These are phyloP conservation scores for Tolypocladium amazonense DNA, from an alignment of 2,329 filamentous ascomycete species.

Conservation along the genomic window DNA sequence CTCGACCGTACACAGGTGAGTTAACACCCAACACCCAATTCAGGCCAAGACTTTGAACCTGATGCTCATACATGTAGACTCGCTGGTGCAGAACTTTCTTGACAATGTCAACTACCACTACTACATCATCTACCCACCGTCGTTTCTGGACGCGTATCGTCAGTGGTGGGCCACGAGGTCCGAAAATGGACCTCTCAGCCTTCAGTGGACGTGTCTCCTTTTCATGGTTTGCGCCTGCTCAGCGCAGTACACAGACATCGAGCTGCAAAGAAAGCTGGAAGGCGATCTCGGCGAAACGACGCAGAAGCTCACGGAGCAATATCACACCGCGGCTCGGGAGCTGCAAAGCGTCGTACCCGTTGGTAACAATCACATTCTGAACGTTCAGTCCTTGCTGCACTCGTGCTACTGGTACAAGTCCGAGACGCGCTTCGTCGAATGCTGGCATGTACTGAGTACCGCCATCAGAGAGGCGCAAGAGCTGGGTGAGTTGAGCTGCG, in stretches of 20 bases:
- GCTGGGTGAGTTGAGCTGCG: slow-evolving; percentile 13
- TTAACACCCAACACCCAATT: neutral
- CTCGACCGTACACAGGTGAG: slow-evolving; percentile 23
- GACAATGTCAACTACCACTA: slow-evolving; percentile 26
- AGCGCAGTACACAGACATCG: slow-evolving; percentile 19
- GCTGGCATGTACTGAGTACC: slow-evolving; percentile 23
- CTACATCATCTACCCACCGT: slow-evolving; percentile 25
- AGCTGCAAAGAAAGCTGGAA: slow-evolving; percentile 19
- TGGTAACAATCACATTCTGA: slow-evolving; percentile 19
- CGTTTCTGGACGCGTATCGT: slow-evolving; percentile 24
- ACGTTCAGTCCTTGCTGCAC: slow-evolving; percentile 24
- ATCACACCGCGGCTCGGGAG: slow-evolving; percentile 21
- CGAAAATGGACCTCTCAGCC: slow-evolving; percentile 17
- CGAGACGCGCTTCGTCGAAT: slow-evolving; percentile 24
- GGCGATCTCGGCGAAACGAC: slow-evolving; percentile 17
- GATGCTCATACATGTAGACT: slow-evolving; percentile 12
- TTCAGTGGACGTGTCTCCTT: slow-evolving; percentile 27
- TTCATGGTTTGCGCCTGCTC: slow-evolving; percentile 27
- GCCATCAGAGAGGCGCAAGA: slow-evolving; percentile 26
- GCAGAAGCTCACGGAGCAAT: slow-evolving; percentile 18
- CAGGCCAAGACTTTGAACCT: neutral
- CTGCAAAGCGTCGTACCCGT: slow-evolving; percentile 21
- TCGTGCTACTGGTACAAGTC: slow-evolving; percentile 27
- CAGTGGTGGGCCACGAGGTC: slow-evolving; percentile 22
- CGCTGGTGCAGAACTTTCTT: slow-evolving; percentile 26